phyloP scores from a whole-genome alignment of 768 basidiomycete species.

The Suillus fuscotomentosus region DNA sequence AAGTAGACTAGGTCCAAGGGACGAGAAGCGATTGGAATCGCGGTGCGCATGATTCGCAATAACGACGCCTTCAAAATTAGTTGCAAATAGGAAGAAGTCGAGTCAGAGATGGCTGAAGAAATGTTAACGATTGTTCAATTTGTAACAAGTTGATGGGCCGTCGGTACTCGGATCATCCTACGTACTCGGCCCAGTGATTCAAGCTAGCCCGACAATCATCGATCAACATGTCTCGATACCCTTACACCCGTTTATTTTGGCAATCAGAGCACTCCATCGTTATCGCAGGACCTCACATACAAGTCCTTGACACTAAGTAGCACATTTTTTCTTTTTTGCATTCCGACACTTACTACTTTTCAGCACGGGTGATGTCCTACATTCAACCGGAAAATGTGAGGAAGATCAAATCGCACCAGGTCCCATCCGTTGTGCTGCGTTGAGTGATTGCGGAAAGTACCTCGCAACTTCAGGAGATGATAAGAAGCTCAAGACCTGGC shows the following conservation, averaged over 20 bases:
- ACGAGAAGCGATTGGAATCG: conserved; percentile 48
- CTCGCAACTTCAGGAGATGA: conserved; percentile 74
- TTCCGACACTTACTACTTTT: conserved; percentile 10
- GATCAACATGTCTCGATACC: conserved; percentile 39
- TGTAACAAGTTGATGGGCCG: background rate
- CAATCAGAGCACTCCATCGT: conserved; percentile 36
- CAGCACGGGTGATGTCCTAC: conserved; percentile 53
- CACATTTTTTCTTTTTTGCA: conserved; percentile 18
- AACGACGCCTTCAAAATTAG: background rate
- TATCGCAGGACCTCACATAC: conserved; percentile 62
- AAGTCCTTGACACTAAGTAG: conserved; percentile 56
- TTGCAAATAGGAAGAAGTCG: background rate
- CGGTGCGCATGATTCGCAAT: conserved; percentile 11
- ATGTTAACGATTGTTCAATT: too few relatives aligned
- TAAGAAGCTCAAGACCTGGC: conserved; percentile 79
- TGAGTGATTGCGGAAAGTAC: conserved; percentile 43
- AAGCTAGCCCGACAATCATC: background rate
- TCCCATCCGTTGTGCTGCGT: conserved; percentile 57
- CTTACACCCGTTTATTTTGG: conserved; percentile 48
- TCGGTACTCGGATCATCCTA: background rate
- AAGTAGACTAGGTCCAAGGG: conserved; percentile 71
- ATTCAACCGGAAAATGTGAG: conserved; percentile 39
- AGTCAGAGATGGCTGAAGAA: background rate
- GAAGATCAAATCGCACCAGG: conserved; percentile 41
- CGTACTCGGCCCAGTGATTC: too few relatives aligned